Evolutionary conservation across 176 grass and related monocot species (phyloP), one percentile per base, ranked within the genome.

Genomic region (Pontederia crassipes): DNA sequence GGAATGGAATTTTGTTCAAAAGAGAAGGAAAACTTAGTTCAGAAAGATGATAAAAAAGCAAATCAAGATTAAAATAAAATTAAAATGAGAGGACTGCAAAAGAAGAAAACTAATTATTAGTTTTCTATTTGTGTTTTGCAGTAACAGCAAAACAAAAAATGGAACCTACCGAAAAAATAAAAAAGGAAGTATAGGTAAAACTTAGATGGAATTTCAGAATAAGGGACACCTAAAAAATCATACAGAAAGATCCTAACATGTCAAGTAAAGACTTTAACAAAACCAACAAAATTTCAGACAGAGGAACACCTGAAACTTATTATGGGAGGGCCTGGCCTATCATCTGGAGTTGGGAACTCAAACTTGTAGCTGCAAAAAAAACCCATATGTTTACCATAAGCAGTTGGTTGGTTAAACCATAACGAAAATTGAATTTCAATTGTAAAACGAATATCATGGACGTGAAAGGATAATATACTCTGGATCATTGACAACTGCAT

Each of bases 311-410:
- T 96, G 86, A 96, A 96, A 78, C 92, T 96, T 66, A 96, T 96
- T 55, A 96, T 96, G 69, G 92, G 92, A 66, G 73, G 86, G 65
- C 92, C 92, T 24, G 92, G 92, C 20, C 78, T 77, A 55, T 96
- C 92, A 75, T 96, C 92, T 49, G 86, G 86, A 29, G 92, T 96
- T 54, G 86, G 92, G 74, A 96, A 96, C 54, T 96, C 92, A 82
- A 96, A 96, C 66, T 96, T 96, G 72, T 96, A 96, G 80, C 92
- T 96, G 81, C 64, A 77, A 46, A 72, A 76, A 72, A 61, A 73
- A 79, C 16, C 40, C 13, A 35, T 14, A 48, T 79, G 10, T 12
- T 84, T 58, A 84, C 61, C 48, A 35, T 12, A 58, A 69, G 54
- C n/a, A 73, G 46, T 11, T 51, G 47, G 59, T 62, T 59, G 48